phyloP scores from a whole-genome alignment of 768 basidiomycete genomes.

The Trametes punicea region DNA sequence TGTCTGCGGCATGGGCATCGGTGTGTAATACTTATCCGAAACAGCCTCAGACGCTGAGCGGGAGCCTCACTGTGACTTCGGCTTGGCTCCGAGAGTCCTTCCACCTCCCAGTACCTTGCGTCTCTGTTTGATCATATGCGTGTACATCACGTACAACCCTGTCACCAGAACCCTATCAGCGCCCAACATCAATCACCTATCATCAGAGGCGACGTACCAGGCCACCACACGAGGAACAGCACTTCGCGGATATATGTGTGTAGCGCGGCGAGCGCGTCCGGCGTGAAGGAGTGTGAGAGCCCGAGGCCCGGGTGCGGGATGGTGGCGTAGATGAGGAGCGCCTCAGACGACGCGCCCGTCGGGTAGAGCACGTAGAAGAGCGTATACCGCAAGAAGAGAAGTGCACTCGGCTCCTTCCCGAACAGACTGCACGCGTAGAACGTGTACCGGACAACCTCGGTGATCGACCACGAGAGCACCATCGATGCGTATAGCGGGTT shows the following conservation, averaged over 20 bases:
- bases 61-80: constrained; percentile 29
- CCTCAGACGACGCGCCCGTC: constrained; percentile 88
- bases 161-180: neutral
- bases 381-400: constrained; percentile 82
- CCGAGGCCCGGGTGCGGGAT: constrained; percentile 52
- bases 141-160: constrained; percentile 50
- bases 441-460: constrained; percentile 88
- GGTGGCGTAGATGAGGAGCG: constrained; percentile 74
- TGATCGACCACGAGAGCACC: constrained; percentile 89
- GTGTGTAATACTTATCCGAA: too few species aligned
- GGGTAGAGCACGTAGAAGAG: constrained; percentile 95
- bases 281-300: constrained; percentile 25
- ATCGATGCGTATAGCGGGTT: constrained; percentile 86
- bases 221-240: constrained; percentile 85
- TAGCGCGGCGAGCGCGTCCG: constrained; percentile 42
- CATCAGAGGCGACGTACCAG: constrained; percentile 73
- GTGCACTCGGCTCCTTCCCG: constrained; percentile 43
- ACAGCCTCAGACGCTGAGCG: neutral
- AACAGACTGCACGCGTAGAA: constrained; percentile 77
- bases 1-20: too few species aligned
- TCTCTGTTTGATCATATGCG: constrained; percentile 58
- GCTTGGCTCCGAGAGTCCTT: constrained; percentile 33
- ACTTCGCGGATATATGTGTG: constrained; percentile 55
- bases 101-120: constrained; percentile 48
- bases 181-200: neutral